These are phyloP conservation scores for Amaranthus cruentus DNA, from an alignment of 148 eudicot species.

Conservation along the genomic window DNA sequence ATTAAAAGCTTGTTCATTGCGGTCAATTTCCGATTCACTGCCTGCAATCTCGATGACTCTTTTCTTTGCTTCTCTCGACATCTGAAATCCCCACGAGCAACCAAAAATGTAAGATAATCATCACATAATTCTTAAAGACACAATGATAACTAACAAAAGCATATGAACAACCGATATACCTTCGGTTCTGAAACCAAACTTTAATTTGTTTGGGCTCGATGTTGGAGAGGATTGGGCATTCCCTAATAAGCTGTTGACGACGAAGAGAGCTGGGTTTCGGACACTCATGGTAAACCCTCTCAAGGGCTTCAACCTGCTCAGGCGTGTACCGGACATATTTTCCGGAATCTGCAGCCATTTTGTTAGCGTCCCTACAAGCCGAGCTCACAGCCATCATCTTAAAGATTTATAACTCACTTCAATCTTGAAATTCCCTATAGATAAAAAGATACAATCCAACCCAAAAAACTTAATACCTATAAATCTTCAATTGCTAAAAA, in stretches of 20 bases:
- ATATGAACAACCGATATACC: constrained; percentile 33
- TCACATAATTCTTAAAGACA: background rate
- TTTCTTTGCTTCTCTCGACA: constrained; percentile 51
- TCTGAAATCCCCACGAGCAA: constrained; percentile 22
- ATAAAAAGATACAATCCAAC: background rate
- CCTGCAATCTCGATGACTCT: constrained; percentile 37
- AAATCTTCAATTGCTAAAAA: background rate
- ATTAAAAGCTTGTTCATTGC: constrained; percentile 47
- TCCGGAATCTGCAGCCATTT: constrained; percentile 56
- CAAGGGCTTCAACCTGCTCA: constrained; percentile 92
- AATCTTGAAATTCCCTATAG: constrained; percentile 22
- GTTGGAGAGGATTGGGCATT: constrained; percentile 81
- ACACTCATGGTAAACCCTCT: constrained; percentile 82
- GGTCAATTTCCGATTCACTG: constrained; percentile 37
- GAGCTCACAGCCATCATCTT: constrained; percentile 69
- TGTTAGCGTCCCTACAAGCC: constrained; percentile 56
- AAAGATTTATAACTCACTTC: constrained; percentile 17
- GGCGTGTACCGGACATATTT: constrained; percentile 89
- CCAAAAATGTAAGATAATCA: background rate
- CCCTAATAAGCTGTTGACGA: constrained; percentile 81
- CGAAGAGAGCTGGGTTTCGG: constrained; percentile 93
- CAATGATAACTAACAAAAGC: background rate
- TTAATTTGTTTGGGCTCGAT: constrained; percentile 91
- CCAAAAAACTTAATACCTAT: background rate
- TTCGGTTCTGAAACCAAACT: constrained; percentile 92